Percentiles rank a stretch among this genome's conserved stretches.
These are phyloP conservation scores for Pichia paraexigua DNA, from an alignment of 805 yeast genomes.

Conservation along the genomic window DNA sequence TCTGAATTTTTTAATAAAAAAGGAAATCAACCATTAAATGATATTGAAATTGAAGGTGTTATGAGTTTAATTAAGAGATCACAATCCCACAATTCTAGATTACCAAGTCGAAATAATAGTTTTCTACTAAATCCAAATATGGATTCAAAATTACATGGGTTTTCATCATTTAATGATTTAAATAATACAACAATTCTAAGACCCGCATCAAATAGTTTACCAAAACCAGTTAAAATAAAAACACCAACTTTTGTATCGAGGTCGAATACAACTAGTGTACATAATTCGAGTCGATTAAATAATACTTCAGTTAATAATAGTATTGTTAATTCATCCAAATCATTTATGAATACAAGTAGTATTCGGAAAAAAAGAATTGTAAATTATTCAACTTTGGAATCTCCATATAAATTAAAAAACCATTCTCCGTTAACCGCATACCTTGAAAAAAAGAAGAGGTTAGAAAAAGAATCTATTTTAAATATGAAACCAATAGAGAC, in stretches of 20 bases:
- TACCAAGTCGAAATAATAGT: conserved; percentile 10
- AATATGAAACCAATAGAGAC: not conserved
- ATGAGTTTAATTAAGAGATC: conserved; percentile 45
- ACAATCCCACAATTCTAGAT: conserved; percentile 16
- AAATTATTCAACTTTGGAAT: conserved; percentile 22
- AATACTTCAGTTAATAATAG: not conserved
- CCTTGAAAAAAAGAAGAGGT: conserved; percentile 15
- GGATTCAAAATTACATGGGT: not conserved
- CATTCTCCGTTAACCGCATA: conserved; percentile 23
- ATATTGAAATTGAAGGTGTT: conserved; percentile 78
- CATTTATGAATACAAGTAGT: conserved; percentile 3
- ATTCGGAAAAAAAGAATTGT: conserved; percentile 22
- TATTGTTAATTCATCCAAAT: not conserved
- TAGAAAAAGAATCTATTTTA: conserved; percentile 3
- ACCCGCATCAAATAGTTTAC: conserved; percentile 15
- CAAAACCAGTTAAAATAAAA: conserved; percentile 18
- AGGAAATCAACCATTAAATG: conserved; percentile 68
- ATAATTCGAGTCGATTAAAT: not conserved
- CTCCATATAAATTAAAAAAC: conserved; percentile 20
- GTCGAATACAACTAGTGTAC: not conserved
- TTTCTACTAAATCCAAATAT: conserved; percentile 1
- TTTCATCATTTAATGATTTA: conserved; percentile 7
- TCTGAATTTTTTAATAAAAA: conserved; percentile 65
- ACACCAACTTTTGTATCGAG: conserved; percentile 23
- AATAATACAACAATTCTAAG: conserved; percentile 18